These are phyloP conservation scores for Panaeolus papilionaceus DNA, from an alignment of 768 basidiomycete genomes.

Conservation along the genomic window DNA sequence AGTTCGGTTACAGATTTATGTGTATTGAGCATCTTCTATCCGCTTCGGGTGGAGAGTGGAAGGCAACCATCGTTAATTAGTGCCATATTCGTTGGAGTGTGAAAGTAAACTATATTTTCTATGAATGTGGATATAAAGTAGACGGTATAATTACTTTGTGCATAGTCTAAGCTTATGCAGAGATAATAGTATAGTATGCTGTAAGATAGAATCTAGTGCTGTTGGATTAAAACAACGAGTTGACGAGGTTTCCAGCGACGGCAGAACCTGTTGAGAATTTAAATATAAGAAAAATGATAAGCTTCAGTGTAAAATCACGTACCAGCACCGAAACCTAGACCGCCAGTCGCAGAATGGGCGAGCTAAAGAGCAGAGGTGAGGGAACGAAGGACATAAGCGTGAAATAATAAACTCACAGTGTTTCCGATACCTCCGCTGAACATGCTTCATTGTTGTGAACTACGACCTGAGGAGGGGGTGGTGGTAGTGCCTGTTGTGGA, in stretches of 20 bases:
- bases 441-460: slow-evolving; percentile 41
- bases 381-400: neutral
- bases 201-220: neutral
- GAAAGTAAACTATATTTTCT: neutral
- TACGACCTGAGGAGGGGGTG: slow-evolving; percentile 23
- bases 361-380: slow-evolving; percentile 37
- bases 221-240: slow-evolving; percentile 49
- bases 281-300: slow-evolving; percentile 40
- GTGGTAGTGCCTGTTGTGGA: slow-evolving; percentile 24
- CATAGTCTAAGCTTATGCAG: neutral
- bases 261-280: slow-evolving; percentile 43
- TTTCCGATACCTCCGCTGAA: slow-evolving; percentile 54
- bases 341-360: slow-evolving; percentile 64
- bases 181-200: neutral
- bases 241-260: slow-evolving; percentile 49
- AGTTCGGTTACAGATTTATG: neutral
- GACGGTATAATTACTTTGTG: slow-evolving; percentile 2
- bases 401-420: slow-evolving; percentile 44
- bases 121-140: neutral
- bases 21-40: neutral
- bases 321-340: slow-evolving; percentile 81
- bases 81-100: neutral
- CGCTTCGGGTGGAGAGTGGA: neutral
- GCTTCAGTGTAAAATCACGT: slow-evolving; percentile 18
- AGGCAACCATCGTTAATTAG: slow-evolving; percentile 10